These are phyloP conservation scores for Fusarium sp. DNA, from an alignment of 2,329 filamentous ascomycete genomes.

Conservation along the genomic window DNA sequence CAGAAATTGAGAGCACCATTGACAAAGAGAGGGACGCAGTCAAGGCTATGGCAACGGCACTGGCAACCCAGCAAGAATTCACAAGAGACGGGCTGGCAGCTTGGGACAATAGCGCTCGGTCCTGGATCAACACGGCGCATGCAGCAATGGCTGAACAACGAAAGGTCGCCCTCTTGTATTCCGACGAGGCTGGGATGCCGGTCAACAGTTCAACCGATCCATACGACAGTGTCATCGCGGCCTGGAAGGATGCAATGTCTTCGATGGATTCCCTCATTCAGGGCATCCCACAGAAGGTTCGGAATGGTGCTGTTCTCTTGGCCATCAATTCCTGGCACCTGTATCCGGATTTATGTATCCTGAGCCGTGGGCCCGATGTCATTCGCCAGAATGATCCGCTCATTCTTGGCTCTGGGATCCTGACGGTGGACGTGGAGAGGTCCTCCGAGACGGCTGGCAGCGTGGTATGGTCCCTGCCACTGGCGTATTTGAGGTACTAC, in stretches of 20 bases:
- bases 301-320: not conserved
- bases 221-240: not conserved
- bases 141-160: not conserved
- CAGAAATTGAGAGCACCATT: not conserved
- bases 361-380: not conserved
- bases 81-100: not conserved
- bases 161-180: not conserved
- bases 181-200: not conserved
- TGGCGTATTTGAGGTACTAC: not conserved
- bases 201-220: not conserved
- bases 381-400: not conserved
- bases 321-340: not conserved
- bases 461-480: not conserved
- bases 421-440: not conserved
- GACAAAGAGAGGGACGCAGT: not conserved
- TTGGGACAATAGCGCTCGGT: not conserved
- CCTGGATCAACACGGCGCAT: not conserved
- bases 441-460: not conserved
- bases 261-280: not conserved
- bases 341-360: not conserved
- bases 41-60: not conserved
- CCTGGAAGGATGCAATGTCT: not conserved
- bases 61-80: not conserved
- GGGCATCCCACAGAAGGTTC: not conserved
- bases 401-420: not conserved